Percentiles rank a stretch among this genome's conserved stretches.
Conservation (phyloP, 176 grass and related monocot genomes). For the Aegilops tauschii region DNA sequence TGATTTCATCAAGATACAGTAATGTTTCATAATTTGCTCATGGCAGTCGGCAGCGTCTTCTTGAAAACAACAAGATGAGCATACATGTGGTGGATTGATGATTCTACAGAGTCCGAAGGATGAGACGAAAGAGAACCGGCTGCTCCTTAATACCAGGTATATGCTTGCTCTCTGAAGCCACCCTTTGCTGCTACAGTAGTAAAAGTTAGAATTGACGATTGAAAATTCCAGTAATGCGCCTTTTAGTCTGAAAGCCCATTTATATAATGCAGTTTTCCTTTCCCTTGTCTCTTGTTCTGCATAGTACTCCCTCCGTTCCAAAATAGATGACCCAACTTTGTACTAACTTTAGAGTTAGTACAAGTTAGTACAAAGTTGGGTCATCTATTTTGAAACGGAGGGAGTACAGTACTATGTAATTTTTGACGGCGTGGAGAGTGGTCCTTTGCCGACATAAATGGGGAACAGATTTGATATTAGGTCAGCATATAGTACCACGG, state of each 20-base stretch:
- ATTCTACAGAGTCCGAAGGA: not conserved
- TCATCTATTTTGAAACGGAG: no score
- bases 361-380: no score
- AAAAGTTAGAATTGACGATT: not conserved
- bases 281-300: not conserved
- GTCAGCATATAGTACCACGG: not conserved
- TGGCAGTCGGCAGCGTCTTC: not conserved
- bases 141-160: not conserved
- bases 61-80: not conserved
- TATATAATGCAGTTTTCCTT: not conserved
- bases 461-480: not conserved
- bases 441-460: slow-evolving; percentile 20
- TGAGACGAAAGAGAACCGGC: not conserved
- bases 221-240: not conserved
- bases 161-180: not conserved
- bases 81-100: not conserved
- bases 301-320: not conserved
- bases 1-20: not conserved
- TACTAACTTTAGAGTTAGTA: no score
- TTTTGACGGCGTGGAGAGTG: not conserved
- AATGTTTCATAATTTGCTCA: not conserved
- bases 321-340: no score
- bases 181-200: not conserved
- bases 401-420: not conserved
- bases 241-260: not conserved